Percentiles rank a stretch among this genome's conserved stretches.
Conservation (phyloP, 495 filamentous ascomycete species). For the Alectoria sarmentosa region DNA sequence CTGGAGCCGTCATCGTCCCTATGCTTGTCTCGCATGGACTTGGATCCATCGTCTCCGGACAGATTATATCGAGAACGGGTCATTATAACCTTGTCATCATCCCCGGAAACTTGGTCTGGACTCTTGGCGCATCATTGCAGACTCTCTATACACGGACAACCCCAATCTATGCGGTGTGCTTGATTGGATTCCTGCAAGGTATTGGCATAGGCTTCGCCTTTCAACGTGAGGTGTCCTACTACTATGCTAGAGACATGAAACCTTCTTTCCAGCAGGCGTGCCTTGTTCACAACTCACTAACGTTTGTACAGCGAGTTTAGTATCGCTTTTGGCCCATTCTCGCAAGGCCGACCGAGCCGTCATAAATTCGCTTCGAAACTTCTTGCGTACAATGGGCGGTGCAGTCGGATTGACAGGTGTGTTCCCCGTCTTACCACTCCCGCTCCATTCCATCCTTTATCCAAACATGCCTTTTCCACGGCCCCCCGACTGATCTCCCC, state of each 20-base stretch:
- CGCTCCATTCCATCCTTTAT: no score
- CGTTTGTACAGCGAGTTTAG: background rate
- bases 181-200: conserved; percentile 7
- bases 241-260: background rate
- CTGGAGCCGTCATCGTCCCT: conserved; percentile 9
- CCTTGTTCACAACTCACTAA: background rate
- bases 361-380: conserved; percentile 9
- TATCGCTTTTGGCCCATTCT: conserved; percentile 5
- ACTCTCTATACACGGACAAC: conserved; percentile 10
- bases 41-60: conserved; percentile 11
- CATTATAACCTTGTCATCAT: conserved; percentile 1
- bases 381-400: conserved; percentile 12
- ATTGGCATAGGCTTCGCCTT: conserved; percentile 8
- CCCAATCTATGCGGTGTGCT: conserved; percentile 7
- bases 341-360: conserved; percentile 10
- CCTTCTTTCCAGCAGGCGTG: no score
- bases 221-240: background rate
- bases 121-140: conserved; percentile 7
- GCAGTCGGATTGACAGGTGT: conserved; percentile 9
- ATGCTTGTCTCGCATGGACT: conserved; percentile 8
- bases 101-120: conserved; percentile 6
- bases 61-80: conserved; percentile 10
- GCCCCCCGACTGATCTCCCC: no score
- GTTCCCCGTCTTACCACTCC: background rate
- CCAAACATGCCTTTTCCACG: background rate